Percentiles rank a stretch among this genome's conserved stretches.
These are phyloP conservation scores for Amphicarpaea edgeworthii DNA, from an alignment of 306 rosid genomes.

Conservation along the genomic window DNA sequence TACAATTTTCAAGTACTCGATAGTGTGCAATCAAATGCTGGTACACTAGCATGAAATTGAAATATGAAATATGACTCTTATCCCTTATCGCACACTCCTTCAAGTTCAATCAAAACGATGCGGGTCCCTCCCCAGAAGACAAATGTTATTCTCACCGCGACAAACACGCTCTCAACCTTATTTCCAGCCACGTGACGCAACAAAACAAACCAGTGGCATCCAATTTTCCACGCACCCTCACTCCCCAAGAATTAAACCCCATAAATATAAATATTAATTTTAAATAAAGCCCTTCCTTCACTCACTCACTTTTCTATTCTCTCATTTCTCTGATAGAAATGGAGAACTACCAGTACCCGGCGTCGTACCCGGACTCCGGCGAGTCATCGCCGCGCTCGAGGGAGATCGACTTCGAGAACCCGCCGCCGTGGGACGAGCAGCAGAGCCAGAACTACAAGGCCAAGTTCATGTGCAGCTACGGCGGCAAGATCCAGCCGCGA, in stretches of 20 bases:
- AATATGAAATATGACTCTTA: too few relatives aligned
- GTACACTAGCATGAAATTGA: too few relatives aligned
- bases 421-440: conserved; percentile 81
- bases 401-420: conserved; percentile 84
- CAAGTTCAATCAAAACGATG: conserved; percentile 44
- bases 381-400: conserved; percentile 85
- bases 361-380: conserved; percentile 83
- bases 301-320: background rate
- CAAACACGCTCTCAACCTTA: background rate
- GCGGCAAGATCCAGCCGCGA: conserved; percentile 96
- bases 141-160: conserved; percentile 12
- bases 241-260: background rate
- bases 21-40: too few relatives aligned
- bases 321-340: conserved; percentile 27
- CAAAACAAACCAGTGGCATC: background rate
- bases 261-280: background rate
- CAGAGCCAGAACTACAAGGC: conserved; percentile 64
- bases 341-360: conserved; percentile 73
- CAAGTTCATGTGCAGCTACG: conserved; percentile 92
- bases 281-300: background rate
- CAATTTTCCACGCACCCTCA: conserved; percentile 4
- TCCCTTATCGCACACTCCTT: conserved; percentile 32
- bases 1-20: too few relatives aligned
- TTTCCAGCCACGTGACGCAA: conserved; percentile 38
- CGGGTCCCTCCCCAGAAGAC: conserved; percentile 32